Evolutionary conservation across 129 eudicot species (phyloP).

Genomic region (Arctium minus): DNA sequence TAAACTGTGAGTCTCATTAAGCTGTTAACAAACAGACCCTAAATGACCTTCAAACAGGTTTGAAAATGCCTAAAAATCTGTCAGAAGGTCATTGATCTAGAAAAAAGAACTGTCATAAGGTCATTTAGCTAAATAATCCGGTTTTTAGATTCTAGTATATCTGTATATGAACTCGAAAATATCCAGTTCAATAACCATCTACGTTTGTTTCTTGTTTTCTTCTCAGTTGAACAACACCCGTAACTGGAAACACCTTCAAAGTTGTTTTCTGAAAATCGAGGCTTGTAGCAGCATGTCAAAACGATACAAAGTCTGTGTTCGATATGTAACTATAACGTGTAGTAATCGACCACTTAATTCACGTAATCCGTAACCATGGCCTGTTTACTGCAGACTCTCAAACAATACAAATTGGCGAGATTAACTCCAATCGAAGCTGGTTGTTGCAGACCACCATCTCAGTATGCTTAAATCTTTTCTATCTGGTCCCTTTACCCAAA

Average conservation of each 20-base stretch:
- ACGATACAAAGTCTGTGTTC: slow-evolving; percentile 60
- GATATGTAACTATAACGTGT: not conserved
- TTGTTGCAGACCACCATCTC: slow-evolving; percentile 92
- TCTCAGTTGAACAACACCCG: slow-evolving; percentile 71
- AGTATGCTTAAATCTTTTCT: slow-evolving; percentile 37
- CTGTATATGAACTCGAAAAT: not conserved
- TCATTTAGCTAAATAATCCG: not conserved
- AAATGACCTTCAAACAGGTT: no score
- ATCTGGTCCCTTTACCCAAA: not conserved
- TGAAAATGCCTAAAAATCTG: no score
- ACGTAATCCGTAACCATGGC: not conserved
- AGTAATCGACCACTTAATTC: not conserved
- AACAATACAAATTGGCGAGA: slow-evolving; percentile 59
- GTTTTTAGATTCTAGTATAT: not conserved
- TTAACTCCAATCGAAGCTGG: slow-evolving; percentile 89
- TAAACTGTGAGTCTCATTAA: no score
- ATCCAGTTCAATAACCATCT: not conserved
- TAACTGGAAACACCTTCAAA: slow-evolving; percentile 78
- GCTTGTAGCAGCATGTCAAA: slow-evolving; percentile 60
- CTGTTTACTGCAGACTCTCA: slow-evolving; percentile 55
- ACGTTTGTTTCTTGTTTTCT: slow-evolving; percentile 7
- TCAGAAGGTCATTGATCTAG: no score
- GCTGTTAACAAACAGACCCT: no score
- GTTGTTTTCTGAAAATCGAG: slow-evolving; percentile 76
- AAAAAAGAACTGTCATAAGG: not conserved